Percentiles rank a stretch among this genome's conserved stretches.
Evolutionary conservation across 192 early-diverging fungal genomes (phyloP).

Genomic region (Lobosporangium transversale): DNA sequence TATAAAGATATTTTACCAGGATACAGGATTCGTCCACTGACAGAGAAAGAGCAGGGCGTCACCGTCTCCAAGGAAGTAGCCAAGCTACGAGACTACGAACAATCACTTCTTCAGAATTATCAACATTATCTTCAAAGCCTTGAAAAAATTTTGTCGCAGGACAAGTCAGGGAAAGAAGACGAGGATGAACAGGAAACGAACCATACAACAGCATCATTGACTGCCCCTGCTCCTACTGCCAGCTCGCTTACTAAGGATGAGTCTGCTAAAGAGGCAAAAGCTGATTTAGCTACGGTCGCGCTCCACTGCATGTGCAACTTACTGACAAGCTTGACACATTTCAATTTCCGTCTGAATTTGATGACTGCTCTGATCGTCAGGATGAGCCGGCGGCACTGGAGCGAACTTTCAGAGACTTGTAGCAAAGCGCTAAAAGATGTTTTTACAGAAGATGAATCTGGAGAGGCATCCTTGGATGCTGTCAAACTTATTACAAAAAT

Average conservation of each 20-base stretch:
- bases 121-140: slow-evolving; percentile 85
- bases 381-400: slow-evolving; percentile 66
- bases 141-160: slow-evolving; percentile 57
- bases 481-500: slow-evolving; percentile 86
- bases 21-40: slow-evolving; percentile 91
- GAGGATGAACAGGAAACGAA: slow-evolving; percentile 18
- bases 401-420: slow-evolving; percentile 73
- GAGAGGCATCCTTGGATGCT: slow-evolving; percentile 86
- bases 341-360: slow-evolving; percentile 95
- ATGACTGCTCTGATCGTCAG: slow-evolving; percentile 84
- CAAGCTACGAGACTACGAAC: slow-evolving; percentile 87
- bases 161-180: slow-evolving; percentile 32
- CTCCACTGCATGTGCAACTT: slow-evolving; percentile 87
- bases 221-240: slow-evolving; percentile 22
- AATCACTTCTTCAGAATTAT: slow-evolving; percentile 83
- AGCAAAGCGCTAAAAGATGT: slow-evolving; percentile 81
- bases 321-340: slow-evolving; percentile 85
- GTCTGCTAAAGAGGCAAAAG: slow-evolving; percentile 29
- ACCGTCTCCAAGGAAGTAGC: slow-evolving; percentile 92
- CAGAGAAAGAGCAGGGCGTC: slow-evolving; percentile 79
- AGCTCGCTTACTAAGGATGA: slow-evolving; percentile 20
- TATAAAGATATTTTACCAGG: slow-evolving; percentile 96
- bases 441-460: slow-evolving; percentile 87
- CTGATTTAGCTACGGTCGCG: slow-evolving; percentile 64
- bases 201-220: slow-evolving; percentile 20